A percentile compares a stretch with the other conserved stretches of the same genome.
Conservation (phyloP, 805 yeast species). For the Wickerhamomyces strasburgensis region DNA sequence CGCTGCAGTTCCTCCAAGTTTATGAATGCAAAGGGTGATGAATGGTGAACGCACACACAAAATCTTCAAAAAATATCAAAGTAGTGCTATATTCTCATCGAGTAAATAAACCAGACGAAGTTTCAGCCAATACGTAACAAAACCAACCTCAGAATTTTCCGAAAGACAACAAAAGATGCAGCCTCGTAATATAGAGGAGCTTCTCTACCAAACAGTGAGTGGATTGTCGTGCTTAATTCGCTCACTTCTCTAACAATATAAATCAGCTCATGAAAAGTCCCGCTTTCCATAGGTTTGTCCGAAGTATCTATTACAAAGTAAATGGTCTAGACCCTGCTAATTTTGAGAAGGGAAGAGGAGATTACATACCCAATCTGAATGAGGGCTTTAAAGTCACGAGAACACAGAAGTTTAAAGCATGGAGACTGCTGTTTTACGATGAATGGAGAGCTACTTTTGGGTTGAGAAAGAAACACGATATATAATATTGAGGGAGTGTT, state of each 20-base stretch:
- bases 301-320: conserved; percentile 54
- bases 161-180: conserved; percentile 4
- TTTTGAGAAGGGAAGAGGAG: conserved; percentile 27
- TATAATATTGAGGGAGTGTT: conserved; percentile 1
- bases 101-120: too few relatives aligned
- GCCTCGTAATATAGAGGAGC: conserved; percentile 42
- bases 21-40: too few relatives aligned
- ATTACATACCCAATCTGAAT: conserved; percentile 18
- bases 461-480: conserved; percentile 28
- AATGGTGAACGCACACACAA: too few relatives aligned
- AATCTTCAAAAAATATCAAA: too few relatives aligned
- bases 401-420: conserved; percentile 57
- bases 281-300: conserved; percentile 58
- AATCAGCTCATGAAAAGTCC: conserved; percentile 46
- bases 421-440: conserved; percentile 49
- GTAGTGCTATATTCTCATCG: too few relatives aligned
- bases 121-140: too few relatives aligned
- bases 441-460: conserved; percentile 56
- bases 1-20: too few relatives aligned
- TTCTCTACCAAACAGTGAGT: conserved; percentile 28
- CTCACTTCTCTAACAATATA: not conserved
- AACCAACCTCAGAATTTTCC: not conserved
- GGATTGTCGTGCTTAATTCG: not conserved
- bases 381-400: conserved; percentile 39
- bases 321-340: conserved; percentile 44